Conservation (phyloP, 2,329 filamentous ascomycete species). For the Cladosporium sphaerospermum region DNA sequence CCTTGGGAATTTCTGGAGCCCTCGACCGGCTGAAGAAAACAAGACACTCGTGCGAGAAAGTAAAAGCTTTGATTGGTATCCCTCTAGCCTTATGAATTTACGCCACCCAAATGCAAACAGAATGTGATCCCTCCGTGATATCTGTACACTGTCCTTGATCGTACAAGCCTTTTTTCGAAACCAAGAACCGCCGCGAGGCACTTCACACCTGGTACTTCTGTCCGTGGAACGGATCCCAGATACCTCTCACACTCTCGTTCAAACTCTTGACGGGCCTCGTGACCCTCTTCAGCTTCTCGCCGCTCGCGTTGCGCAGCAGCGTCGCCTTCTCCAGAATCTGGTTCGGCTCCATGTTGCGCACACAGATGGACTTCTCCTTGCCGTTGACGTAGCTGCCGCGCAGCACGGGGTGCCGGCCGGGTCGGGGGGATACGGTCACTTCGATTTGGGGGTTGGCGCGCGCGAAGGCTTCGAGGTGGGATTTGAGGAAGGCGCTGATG, state of each 20-base stretch:
- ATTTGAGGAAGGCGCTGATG: conserved; percentile 70
- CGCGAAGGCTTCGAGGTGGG: conserved; percentile 70
- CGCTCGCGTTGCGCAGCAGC: conserved; percentile 65
- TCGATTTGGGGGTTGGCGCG: conserved; percentile 79
- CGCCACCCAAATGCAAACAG: conserved; percentile 6
- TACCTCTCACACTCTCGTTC: conserved; percentile 59
- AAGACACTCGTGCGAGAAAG: background rate
- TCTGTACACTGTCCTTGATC: conserved; percentile 6
- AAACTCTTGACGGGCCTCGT: conserved; percentile 55
- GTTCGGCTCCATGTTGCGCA: conserved; percentile 73
- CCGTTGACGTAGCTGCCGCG: conserved; percentile 92
- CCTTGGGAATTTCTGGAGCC: too few species aligned
- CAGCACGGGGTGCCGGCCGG: conserved; percentile 82
- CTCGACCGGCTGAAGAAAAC: too few species aligned
- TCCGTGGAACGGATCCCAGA: conserved; percentile 60
- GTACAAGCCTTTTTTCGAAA: background rate
- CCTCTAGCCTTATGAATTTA: background rate
- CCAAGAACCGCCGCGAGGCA: background rate
- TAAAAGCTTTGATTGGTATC: conserved; percentile 9
- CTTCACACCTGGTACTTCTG: conserved; percentile 45
- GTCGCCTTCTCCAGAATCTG: conserved; percentile 77
- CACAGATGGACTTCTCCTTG: conserved; percentile 75
- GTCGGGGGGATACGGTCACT: conserved; percentile 83
- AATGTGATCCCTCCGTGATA: conserved; percentile 1
- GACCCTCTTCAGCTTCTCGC: conserved; percentile 61